Evolutionary conservation across 345 rosid species (phyloP).

Genomic region (Pugionium dolabratum): DNA sequence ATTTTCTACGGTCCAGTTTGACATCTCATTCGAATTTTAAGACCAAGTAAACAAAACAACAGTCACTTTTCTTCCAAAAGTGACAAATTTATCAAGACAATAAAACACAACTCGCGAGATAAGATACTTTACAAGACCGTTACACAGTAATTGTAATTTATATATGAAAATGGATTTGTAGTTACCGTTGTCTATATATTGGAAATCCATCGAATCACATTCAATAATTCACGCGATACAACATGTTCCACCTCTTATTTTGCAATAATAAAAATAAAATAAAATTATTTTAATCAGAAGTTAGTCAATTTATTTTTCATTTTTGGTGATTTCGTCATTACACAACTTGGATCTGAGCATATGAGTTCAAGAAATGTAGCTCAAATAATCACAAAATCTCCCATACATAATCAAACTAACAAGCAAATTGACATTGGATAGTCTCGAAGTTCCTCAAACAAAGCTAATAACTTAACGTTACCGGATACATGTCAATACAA

Average conservation of each 20-base stretch:
- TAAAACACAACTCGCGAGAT: background rate
- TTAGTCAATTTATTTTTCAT: background rate
- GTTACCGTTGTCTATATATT: background rate
- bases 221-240: no score
- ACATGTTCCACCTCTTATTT: no score
- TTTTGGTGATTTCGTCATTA: background rate
- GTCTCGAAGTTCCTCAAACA: background rate
- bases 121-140: constrained; percentile 9
- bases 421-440: background rate
- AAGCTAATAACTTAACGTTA: constrained; percentile 28
- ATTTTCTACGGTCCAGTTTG: constrained; percentile 27
- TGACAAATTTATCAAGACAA: background rate
- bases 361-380: constrained; percentile 13
- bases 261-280: no score
- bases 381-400: background rate
- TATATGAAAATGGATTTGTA: background rate
- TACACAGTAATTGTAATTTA: background rate
- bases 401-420: constrained; percentile 15
- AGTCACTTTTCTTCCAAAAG: constrained; percentile 13
- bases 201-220: no score
- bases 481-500: constrained; percentile 47
- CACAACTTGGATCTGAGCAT: constrained; percentile 12
- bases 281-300: no score
- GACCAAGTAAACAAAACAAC: background rate
- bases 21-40: background rate